Evolutionary conservation across 2,329 filamentous ascomycete species (phyloP).

Genomic region (Rutstroemia sp.): DNA sequence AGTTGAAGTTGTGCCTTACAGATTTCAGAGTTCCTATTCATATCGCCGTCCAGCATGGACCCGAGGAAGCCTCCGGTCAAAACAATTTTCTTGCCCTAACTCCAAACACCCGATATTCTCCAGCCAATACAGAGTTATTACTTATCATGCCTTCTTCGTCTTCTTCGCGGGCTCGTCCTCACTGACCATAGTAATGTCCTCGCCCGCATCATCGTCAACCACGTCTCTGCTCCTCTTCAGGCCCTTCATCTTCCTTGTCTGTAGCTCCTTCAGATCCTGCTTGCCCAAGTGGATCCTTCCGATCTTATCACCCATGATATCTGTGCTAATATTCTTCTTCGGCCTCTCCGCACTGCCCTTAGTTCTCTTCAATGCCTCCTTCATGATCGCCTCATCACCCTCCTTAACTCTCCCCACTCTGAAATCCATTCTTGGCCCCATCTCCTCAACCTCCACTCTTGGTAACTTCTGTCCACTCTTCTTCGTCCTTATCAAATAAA

Average conservation of each 20-base stretch:
- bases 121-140: constrained; percentile 11
- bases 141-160: constrained; percentile 20
- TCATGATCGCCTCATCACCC: constrained; percentile 71
- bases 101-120: constrained; percentile 19
- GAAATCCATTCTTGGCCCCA: constrained; percentile 91
- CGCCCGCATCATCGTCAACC: constrained; percentile 43
- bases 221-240: constrained; percentile 73
- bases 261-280: constrained; percentile 79
- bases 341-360: constrained; percentile 67
- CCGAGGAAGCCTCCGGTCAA: background rate
- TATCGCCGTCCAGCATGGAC: too few relatives aligned
- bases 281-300: constrained; percentile 85
- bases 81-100: constrained; percentile 11
- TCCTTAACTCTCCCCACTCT: constrained; percentile 73
- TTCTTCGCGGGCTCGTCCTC: constrained; percentile 28
- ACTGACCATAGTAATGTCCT: constrained; percentile 39
- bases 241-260: constrained; percentile 99
- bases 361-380: constrained; percentile 83
- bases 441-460: constrained; percentile 88
- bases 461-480: constrained; percentile 81
- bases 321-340: constrained; percentile 95
- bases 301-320: constrained; percentile 92
- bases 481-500: constrained; percentile 82
- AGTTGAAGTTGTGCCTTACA: too few relatives aligned
- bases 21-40: too few relatives aligned